Base-by-base conservation (phyloP, 2,329 filamentous ascomycete species). In the Botrytis hyacinthi region DNA sequence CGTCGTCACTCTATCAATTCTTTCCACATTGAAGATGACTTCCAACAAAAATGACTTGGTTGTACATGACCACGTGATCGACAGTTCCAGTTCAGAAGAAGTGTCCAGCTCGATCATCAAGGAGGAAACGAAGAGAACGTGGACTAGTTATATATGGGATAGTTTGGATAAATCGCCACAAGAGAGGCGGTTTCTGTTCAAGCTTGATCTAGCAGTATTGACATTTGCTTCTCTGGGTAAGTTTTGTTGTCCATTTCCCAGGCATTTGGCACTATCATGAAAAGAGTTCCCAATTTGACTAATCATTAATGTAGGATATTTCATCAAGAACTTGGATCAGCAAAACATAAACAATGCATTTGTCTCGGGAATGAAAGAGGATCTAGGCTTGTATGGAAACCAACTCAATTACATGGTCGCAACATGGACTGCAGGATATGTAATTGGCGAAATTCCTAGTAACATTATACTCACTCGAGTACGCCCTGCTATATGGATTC, bases 161-260 rank as follows among this genome's bases (percentile, higher is more conserved):
- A 85, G 83, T 1, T 82, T 86, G 32, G 86, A 87, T 75, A 82
- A 84, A 1, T 84, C 83, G 0, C 83, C 86, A 73, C 85, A 87
- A 74, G 57, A 81, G 76, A 81, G 85, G 10, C 81, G 81, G 73
- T 81, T 87, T 60, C 77, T 87, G 42, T 85, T 85, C 75, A 87
- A 87, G 76, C 78, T 87, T 32, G 85, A 87, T 78, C 79, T 82
- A 10, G 84, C 83, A 2, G 81, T 88, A 46, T 77, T 87, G 10
- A 62, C 68, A 46, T 73, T 75, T 48, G 67, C 72, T 42, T 75
- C 72, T 20, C 42, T 75, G 29, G 67, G 72, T 71, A 51, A 62
- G 8, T 42, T 44, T 42, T 54, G 22, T 29, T 32, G 54, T 35
- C n/a, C 20, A 22, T 70, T 37, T 10, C 20, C 54, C 3, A 42